Evolutionary conservation across 768 basidiomycete genomes (phyloP), one percentile per base, ranked within the genome.

Genomic region (Pisolithus tinctorius): DNA sequence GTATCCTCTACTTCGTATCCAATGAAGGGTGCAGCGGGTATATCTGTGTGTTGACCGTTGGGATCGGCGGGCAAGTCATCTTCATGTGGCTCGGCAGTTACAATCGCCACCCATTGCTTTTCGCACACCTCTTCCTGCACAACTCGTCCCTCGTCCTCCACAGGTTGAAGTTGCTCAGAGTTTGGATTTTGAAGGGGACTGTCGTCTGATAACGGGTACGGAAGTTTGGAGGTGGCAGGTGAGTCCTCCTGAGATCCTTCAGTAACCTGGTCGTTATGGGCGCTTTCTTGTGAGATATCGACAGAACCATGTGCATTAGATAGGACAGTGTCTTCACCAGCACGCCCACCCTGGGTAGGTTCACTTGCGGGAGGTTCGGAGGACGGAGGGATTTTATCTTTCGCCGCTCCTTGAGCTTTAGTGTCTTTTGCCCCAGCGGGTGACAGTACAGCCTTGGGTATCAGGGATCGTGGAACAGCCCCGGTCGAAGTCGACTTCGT

Each of bases 1-100:
- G 87, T 80, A 50, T 80, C 79, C 63, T 81, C 86, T 29, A 84
- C 70, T 29, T 84, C 79, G 49, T 70, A 63, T 14, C 63, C 73
- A 13, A 58, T 20, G 11, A 52, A 25, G 37, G 45, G 29, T 17
- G 45, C n/a, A 27, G 23, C 4, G 13, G 23, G 36, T 29, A 49
- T 27, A 30, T 46, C 59, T 11, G 41, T 43, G 30, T 51, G 49
- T 26, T 47, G 10, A 45, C 23, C 25, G 20, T 58, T 40, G 46
- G 56, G 56, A 9, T 59, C 61, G 38, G 38, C 43, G 16, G 45
- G 20, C 11, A 58, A 46, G 45, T 50, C 48, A 29, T 29, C 27
- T 34, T 43, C 27, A 50, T 50, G 54, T 5, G 52, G 38, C 10
- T 61, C 65, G 31, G 45, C 11, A 16, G 58, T 48, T 14, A 58